Evolutionary conservation across 257 asterid genomes (phyloP), one percentile per base, ranked within the genome.

Genomic region (Solanum etuberosum): DNA sequence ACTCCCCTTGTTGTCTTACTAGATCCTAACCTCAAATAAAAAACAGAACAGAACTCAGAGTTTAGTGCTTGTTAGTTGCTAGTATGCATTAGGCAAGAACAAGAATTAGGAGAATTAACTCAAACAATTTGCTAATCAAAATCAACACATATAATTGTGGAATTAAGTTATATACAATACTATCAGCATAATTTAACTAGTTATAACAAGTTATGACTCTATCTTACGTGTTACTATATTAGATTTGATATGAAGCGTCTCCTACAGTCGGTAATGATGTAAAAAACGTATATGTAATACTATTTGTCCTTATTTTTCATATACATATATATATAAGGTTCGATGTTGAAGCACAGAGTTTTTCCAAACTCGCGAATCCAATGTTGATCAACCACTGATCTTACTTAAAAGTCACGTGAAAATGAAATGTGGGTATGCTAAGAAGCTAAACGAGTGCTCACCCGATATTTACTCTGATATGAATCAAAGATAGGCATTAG

Each of bases 1-100:
- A 92, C 37, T 92, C 97, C 12, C 99, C 99, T 82, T 96, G 99
- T 25, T 95, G 98, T 63, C 92, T 92, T 86, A 90, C 63, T 15
- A 88, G 57, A 27, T 90, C 93, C 96, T 91, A 94, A 80, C 37
- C 59, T 40, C 83, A n/a, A 42, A 65, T 76, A 83, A 48, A 67
- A 8, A 67, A 38, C 15, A 15, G 5, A 77, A 77, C 61, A 77
- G 23, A 76, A 40, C 35, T 76, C 59, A n/a, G 38, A 74, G 83
- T 38, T 37, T 2, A 11, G 32, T 61, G 4, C 3, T 61, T 61
- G 68, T 23, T 59, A 23, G 29, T 59, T 23, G 68, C 29, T 59
- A 23, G 68, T 23, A 59, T 59, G 29, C 68, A 59, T 59, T 23
- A 59, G 6, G 67, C 67, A 59, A 59, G 67, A 23, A 59, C 67